A percentile compares a stretch with the other conserved stretches of the same genome.
Evolutionary conservation across 208 protist genomes (phyloP).

Genomic region (Leishmania aethiopica): DNA sequence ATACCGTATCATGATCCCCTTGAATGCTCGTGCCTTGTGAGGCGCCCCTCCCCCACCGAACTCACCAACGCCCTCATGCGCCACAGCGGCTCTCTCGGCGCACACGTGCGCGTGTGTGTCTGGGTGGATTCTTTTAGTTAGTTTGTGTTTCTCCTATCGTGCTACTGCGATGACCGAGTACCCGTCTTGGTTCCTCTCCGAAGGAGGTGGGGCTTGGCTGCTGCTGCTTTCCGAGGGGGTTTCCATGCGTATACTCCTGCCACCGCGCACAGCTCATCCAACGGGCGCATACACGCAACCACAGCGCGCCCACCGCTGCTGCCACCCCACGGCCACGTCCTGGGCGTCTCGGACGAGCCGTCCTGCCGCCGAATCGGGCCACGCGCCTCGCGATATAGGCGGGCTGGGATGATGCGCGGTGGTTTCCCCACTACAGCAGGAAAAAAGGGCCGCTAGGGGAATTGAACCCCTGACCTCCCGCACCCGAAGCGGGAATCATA

Average conservation of each 20-base stretch:
- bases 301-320: too few species aligned
- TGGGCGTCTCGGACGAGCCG: background rate
- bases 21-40: background rate
- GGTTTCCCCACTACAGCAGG: background rate
- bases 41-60: background rate
- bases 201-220: background rate
- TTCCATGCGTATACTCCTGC: too few species aligned
- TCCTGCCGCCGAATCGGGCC: background rate
- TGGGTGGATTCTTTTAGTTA: background rate
- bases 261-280: background rate
- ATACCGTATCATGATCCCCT: background rate
- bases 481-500: constrained; percentile 90
- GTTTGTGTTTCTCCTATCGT: background rate
- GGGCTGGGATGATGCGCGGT: background rate
- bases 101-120: background rate
- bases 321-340: background rate
- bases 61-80: background rate
- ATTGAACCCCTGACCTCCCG: constrained; percentile 90
- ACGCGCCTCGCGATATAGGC: background rate
- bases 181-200: background rate
- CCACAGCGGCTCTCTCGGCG: background rate
- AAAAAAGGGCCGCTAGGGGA: constrained; percentile 76
- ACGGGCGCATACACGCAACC: background rate
- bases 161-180: background rate
- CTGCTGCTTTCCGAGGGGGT: too few species aligned